A percentile compares a stretch with the other conserved stretches of the same genome.
phyloP scores from a whole-genome alignment of 768 basidiomycete genomes.

The Tulasnella sp. region DNA sequence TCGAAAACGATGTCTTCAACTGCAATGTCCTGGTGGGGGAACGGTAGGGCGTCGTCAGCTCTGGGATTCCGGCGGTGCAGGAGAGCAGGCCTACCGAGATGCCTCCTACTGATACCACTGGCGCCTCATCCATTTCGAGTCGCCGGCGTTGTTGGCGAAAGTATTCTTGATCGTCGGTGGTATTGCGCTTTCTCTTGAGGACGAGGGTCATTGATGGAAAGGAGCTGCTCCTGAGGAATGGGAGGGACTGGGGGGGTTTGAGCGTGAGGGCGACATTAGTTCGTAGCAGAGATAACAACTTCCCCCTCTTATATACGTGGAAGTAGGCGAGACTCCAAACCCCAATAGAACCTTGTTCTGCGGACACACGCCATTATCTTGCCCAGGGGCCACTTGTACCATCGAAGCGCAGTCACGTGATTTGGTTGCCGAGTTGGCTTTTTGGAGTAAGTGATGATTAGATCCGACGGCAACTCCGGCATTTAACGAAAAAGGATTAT shows the following conservation, averaged over 20 bases:
- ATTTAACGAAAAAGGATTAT: no score
- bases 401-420: background rate
- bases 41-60: no score
- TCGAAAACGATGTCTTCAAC: background rate
- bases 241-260: background rate
- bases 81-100: background rate
- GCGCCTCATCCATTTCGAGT: background rate
- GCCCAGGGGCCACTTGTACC: background rate
- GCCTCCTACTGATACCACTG: background rate
- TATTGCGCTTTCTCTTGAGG: background rate
- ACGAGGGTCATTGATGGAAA: background rate
- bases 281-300: background rate
- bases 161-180: background rate
- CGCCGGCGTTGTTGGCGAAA: background rate
- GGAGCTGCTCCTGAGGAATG: no score
- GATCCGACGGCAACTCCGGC: no score
- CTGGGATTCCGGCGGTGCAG: background rate
- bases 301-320: background rate
- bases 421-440: no score
- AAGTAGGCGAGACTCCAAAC: background rate
- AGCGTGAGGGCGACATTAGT: background rate
- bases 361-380: background rate
- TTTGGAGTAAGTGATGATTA: no score
- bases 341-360: background rate
- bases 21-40: background rate